phyloP scores from a whole-genome alignment of 2,329 filamentous ascomycete genomes.

The Stagonosporopsis vannaccii region DNA sequence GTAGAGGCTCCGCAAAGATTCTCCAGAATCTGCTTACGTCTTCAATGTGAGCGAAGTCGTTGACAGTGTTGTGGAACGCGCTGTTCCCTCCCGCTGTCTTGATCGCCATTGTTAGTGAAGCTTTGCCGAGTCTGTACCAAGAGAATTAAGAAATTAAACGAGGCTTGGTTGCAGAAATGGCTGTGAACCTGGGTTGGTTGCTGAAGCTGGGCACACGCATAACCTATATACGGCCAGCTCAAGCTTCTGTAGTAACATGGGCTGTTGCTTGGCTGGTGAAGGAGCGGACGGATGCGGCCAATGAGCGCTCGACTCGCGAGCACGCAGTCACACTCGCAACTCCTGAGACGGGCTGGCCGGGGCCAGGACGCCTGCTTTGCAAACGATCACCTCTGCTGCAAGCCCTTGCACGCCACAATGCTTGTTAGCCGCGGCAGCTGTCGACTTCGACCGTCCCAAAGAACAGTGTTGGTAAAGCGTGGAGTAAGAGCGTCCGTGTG shows the following conservation, averaged over 20 bases:
- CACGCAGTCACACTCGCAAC: constrained; percentile 17
- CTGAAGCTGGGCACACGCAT: constrained; percentile 14
- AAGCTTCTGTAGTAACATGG: constrained; percentile 7
- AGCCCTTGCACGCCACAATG: constrained; percentile 14
- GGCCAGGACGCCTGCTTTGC: constrained; percentile 4
- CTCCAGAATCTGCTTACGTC: neutral
- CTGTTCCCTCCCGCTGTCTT: constrained; percentile 40
- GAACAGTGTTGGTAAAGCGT: constrained; percentile 15
- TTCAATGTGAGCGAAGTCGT: constrained; percentile 62
- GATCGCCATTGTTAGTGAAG: constrained; percentile 23
- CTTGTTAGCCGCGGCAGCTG: constrained; percentile 11
- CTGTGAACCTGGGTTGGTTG: constrained; percentile 11
- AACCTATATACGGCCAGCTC: constrained; percentile 15
- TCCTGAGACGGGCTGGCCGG: constrained; percentile 11
- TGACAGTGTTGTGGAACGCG: constrained; percentile 64
- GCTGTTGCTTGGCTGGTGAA: constrained; percentile 12
- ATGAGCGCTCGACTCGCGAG: constrained; percentile 11
- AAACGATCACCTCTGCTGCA: constrained; percentile 6
- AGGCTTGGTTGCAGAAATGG: constrained; percentile 16
- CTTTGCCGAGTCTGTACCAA: constrained; percentile 27
- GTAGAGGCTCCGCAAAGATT: neutral
- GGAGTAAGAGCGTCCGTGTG: constrained; percentile 10
- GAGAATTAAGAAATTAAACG: constrained; percentile 23
- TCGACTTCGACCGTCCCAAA: constrained; percentile 9
- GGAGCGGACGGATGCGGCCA: constrained; percentile 2